Percentiles rank a stretch among this genome's conserved stretches.
phyloP scores from a whole-genome alignment of 208 protist species.

The Hexamita inflata region DNA sequence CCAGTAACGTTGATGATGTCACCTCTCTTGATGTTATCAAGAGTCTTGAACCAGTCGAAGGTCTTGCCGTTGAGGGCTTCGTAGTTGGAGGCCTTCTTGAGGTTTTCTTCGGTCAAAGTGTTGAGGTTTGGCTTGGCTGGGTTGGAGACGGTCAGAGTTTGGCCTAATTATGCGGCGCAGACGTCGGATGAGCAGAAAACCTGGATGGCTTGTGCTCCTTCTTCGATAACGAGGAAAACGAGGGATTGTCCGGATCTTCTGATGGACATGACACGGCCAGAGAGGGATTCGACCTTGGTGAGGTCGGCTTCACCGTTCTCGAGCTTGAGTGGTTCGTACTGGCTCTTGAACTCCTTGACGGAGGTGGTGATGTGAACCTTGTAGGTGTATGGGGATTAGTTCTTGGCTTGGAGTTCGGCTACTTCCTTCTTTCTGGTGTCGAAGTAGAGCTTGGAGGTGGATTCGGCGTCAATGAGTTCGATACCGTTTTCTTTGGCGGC shows the following conservation, averaged over 20 bases:
- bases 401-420: neutral
- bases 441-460: slow-evolving; percentile 24
- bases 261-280: slow-evolving; percentile 58
- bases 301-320: neutral
- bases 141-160: neutral
- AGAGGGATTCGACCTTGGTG: slow-evolving; percentile 55
- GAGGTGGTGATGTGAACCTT: slow-evolving; percentile 8
- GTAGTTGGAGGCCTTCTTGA: neutral
- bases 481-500: neutral
- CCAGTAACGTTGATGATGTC: slow-evolving; percentile 91
- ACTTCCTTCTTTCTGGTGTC: slow-evolving; percentile 18
- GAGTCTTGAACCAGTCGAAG: neutral
- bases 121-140: neutral
- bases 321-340: neutral
- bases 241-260: slow-evolving; percentile 66
- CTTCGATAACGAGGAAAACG: slow-evolving; percentile 80
- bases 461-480: neutral
- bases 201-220: slow-evolving; percentile 77
- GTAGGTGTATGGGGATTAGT: slow-evolving; percentile 1
- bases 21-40: slow-evolving; percentile 67
- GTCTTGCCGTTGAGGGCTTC: neutral
- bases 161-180: slow-evolving; percentile 8
- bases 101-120: neutral
- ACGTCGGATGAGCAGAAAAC: slow-evolving; percentile 44
- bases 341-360: neutral